A percentile compares a stretch with the other conserved stretches of the same genome.
These are phyloP conservation scores for Spatholobus suberectus DNA, from an alignment of 306 rosid genomes.

Conservation along the genomic window DNA sequence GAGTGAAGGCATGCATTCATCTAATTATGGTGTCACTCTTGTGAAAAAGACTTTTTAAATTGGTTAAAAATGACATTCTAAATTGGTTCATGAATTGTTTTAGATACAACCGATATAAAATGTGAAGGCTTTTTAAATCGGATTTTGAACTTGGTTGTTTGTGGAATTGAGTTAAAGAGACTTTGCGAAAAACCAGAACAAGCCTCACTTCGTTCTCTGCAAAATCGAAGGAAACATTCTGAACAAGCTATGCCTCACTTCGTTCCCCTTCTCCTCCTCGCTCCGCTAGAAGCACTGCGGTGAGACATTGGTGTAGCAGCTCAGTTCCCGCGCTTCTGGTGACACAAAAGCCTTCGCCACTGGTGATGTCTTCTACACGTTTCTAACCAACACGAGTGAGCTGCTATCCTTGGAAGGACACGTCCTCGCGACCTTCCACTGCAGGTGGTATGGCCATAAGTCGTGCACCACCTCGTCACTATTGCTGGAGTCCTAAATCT, in stretches of 20 bases:
- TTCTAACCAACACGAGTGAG: constrained; percentile 63
- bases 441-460: constrained; percentile 68
- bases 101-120: too few species aligned
- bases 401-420: constrained; percentile 51
- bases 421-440: constrained; percentile 62
- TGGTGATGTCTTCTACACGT: constrained; percentile 56
- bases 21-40: too few species aligned
- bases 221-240: too few species aligned
- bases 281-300: constrained; percentile 46
- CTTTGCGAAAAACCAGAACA: too few species aligned
- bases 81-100: too few species aligned
- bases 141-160: too few species aligned
- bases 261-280: constrained; percentile 47
- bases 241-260: constrained; percentile 60
- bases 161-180: too few species aligned
- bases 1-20: too few species aligned
- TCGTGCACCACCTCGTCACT: constrained; percentile 65
- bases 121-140: too few species aligned
- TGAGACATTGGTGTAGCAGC: constrained; percentile 47
- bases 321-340: constrained; percentile 55
- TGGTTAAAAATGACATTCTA: too few species aligned
- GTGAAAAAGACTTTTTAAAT: too few species aligned
- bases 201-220: too few species aligned
- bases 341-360: constrained; percentile 49
- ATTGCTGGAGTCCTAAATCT: constrained; percentile 37